Evolutionary conservation across 2,329 filamentous ascomycete genomes (phyloP).

Genomic region (Botrytis elliptica): DNA sequence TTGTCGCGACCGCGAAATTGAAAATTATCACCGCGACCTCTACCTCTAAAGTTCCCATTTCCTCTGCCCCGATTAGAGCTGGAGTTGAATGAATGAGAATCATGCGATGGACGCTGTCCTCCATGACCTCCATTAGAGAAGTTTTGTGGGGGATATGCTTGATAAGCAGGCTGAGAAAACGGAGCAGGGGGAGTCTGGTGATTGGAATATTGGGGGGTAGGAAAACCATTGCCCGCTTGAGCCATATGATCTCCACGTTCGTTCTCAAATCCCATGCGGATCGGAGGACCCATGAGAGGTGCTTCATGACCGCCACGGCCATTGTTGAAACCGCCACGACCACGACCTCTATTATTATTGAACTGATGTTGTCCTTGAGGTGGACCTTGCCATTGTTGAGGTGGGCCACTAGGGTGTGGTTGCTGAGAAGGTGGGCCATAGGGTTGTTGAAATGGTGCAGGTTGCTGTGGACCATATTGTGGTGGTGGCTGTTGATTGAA

Average conservation of each 20-base stretch:
- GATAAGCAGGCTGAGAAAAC: conserved; percentile 40
- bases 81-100: conserved; percentile 41
- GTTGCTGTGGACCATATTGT: conserved; percentile 40
- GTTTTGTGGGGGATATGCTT: conserved; percentile 43
- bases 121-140: conserved; percentile 33
- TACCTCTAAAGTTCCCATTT: conserved; percentile 42
- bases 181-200: conserved; percentile 37
- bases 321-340: conserved; percentile 41
- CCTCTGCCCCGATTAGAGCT: conserved; percentile 43
- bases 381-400: conserved; percentile 40
- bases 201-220: conserved; percentile 39
- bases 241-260: conserved; percentile 45
- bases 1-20: conserved; percentile 43
- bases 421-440: conserved; percentile 40
- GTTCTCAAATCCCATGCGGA: conserved; percentile 54
- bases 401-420: conserved; percentile 39
- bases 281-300: conserved; percentile 54
- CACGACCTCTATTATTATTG: conserved; percentile 38
- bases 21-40: conserved; percentile 42
- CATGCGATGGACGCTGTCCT: conserved; percentile 39
- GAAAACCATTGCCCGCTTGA: conserved; percentile 48
- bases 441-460: conserved; percentile 38
- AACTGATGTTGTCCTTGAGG: conserved; percentile 45
- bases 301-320: conserved; percentile 45
- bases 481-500: conserved; percentile 44